Percentiles rank a stretch among this genome's conserved stretches.
These are phyloP conservation scores for Boletus patriciae DNA, from an alignment of 768 basidiomycete species.

Conservation along the genomic window DNA sequence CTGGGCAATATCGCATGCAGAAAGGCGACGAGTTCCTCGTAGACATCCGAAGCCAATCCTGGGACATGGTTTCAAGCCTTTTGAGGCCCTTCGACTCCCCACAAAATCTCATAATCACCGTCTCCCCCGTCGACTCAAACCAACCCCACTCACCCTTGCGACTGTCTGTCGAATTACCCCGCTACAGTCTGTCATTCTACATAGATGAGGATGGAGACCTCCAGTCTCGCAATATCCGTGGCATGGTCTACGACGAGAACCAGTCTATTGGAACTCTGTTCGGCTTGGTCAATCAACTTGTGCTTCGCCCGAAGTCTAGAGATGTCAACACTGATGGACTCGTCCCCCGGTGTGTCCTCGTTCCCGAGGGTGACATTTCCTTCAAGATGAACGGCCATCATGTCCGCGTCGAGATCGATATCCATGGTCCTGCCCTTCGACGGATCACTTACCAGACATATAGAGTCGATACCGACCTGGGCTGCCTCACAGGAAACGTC, in stretches of 20 bases:
- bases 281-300: slow-evolving; percentile 41
- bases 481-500: slow-evolving; percentile 28
- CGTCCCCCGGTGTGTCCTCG: slow-evolving; percentile 31
- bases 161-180: slow-evolving; percentile 38
- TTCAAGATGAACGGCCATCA: slow-evolving; percentile 13
- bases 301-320: slow-evolving; percentile 34
- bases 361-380: slow-evolving; percentile 38
- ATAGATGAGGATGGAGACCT: slow-evolving; percentile 34
- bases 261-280: slow-evolving; percentile 47
- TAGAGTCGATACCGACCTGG: slow-evolving; percentile 30
- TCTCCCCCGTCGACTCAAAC: neutral
- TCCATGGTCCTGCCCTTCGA: neutral
- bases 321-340: neutral
- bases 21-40: slow-evolving; percentile 16
- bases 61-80: slow-evolving; percentile 27
- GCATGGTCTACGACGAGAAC: slow-evolving; percentile 41
- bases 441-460: slow-evolving; percentile 31
- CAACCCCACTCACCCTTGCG: neutral
- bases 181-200: slow-evolving; percentile 43
- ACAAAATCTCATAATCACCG: slow-evolving; percentile 24
- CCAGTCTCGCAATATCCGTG: slow-evolving; percentile 42
- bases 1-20: slow-evolving; percentile 8
- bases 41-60: slow-evolving; percentile 29
- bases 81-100: slow-evolving; percentile 26
- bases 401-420: slow-evolving; percentile 17